Base-by-base conservation (phyloP, 805 yeast species). In the Metschnikowia bowlesiae region DNA sequence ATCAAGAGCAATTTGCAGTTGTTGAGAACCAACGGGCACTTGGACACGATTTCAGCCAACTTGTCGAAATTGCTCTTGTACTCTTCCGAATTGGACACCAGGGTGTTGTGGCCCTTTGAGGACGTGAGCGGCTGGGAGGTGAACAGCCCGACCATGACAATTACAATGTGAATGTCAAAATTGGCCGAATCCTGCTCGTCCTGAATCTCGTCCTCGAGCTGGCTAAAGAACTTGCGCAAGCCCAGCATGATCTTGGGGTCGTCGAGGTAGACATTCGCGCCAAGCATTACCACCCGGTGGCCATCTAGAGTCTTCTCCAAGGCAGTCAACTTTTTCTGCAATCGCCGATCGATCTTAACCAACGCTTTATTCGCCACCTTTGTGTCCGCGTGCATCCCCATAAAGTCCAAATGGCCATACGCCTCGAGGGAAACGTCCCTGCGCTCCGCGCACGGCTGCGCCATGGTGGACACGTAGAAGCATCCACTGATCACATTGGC, bases 371-470 rank as follows among this genome's bases (percentile, higher is more conserved):
- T 57, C 14, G 54, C 53, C 8, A 54, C 39, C 14, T 54, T 50
- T 16, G 60, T 53, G 40, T 70, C 73, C 49, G 58, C 61, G 51
- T 72, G 71, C 36, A 72, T 65, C 6, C 76, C 77, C 62, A 73
- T 67, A 56, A 90, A 84, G 65, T 94, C 98, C 26, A 88, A 59
- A 56, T 85, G 79, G 1, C 96, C 98, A 52, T 83, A 83, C 1
- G 85, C 84, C 28, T 86, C 91, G 49, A 83, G 61, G 1, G 95
- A 76, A 0, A 62, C 66, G 8, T 77, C 83, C 51, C 97, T 74
- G 54, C 79, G 74, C 63, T 94, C 99, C 3, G 89, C 85, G 0
- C 94, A 90, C 2, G 99, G 98, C 52, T 89, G 96, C 3, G 87
- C 85, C 46, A 94, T 75, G 4, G 85, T 78, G 30, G 86, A 77